phyloP scores from a whole-genome alignment of 306 rosid species.

The Quercus glauca region DNA sequence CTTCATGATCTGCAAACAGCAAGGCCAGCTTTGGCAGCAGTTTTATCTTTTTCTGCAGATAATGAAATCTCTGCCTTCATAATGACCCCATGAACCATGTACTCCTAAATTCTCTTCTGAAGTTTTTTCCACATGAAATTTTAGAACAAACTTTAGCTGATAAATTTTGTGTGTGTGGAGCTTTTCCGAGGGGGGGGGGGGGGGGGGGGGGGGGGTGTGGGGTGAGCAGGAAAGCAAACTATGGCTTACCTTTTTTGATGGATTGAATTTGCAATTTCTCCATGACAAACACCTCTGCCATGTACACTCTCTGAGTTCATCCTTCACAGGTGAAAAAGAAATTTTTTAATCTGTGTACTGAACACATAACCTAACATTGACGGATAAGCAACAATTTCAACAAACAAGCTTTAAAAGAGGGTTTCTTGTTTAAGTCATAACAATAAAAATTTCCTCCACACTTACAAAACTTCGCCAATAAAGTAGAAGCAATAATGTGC shows the following conservation, averaged over 20 bases:
- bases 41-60: constrained; percentile 73
- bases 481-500: not conserved
- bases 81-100: constrained; percentile 52
- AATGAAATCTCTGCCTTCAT: constrained; percentile 58
- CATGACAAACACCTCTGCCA: constrained; percentile 50
- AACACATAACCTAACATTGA: constrained; percentile 31
- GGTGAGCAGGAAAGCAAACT: constrained; percentile 14
- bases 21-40: constrained; percentile 89
- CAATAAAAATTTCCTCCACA: not conserved
- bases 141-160: not conserved
- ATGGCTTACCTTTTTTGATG: constrained; percentile 64
- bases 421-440: constrained; percentile 2
- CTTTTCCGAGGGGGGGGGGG: too few species aligned
- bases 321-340: constrained; percentile 51
- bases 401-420: not conserved
- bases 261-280: constrained; percentile 55
- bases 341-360: constrained; percentile 15
- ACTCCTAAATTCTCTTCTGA: constrained; percentile 63
- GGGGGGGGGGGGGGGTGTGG: too few species aligned
- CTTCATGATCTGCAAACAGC: constrained; percentile 98
- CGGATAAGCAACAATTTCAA: constrained; percentile 10
- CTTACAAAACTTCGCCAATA: not conserved
- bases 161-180: not conserved
- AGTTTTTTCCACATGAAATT: constrained; percentile 21
- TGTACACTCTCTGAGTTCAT: constrained; percentile 51